phyloP scores from a whole-genome alignment of 352 stramenopile genomes.

The Globisporangium abappressorium region DNA sequence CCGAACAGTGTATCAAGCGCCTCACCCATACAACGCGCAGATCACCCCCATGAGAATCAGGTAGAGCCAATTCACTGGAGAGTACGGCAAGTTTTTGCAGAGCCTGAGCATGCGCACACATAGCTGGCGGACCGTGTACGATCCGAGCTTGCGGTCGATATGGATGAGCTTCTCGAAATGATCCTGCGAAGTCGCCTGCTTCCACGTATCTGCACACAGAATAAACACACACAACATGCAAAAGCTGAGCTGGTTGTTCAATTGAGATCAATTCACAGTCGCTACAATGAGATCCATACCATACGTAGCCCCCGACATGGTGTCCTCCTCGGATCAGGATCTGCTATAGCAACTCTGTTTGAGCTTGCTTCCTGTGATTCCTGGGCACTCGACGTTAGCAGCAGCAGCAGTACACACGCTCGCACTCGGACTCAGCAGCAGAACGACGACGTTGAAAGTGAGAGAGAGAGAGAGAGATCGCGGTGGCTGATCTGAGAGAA shows the following conservation, averaged over 20 bases:
- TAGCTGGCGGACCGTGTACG: conserved; percentile 48
- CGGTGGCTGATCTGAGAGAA: background rate
- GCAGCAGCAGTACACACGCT: conserved; percentile 3
- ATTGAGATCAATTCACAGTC: background rate
- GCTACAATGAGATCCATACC: conserved; percentile 15
- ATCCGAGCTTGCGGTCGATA: conserved; percentile 43
- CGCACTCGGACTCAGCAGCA: background rate
- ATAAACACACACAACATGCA: background rate
- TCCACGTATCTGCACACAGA: conserved; percentile 54
- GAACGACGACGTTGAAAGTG: conserved; percentile 1
- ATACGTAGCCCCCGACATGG: conserved; percentile 23
- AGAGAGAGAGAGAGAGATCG: background rate
- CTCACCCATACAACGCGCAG: conserved; percentile 48
- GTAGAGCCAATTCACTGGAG: conserved; percentile 79
- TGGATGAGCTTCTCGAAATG: conserved; percentile 63
- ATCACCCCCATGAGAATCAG: conserved; percentile 55
- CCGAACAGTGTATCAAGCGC: background rate
- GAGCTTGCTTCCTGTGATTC: background rate
- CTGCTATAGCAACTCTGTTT: background rate
- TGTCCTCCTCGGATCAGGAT: background rate
- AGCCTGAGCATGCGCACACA: conserved; percentile 56
- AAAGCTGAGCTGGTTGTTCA: background rate
- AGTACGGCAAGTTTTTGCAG: conserved; percentile 80
- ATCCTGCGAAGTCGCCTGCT: conserved; percentile 55
- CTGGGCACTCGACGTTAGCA: background rate